A percentile compares a stretch with the other conserved stretches of the same genome.
Evolutionary conservation across 371 early-diverging fungal species (phyloP).

Genomic region (Blyttiomyces sp.): DNA sequence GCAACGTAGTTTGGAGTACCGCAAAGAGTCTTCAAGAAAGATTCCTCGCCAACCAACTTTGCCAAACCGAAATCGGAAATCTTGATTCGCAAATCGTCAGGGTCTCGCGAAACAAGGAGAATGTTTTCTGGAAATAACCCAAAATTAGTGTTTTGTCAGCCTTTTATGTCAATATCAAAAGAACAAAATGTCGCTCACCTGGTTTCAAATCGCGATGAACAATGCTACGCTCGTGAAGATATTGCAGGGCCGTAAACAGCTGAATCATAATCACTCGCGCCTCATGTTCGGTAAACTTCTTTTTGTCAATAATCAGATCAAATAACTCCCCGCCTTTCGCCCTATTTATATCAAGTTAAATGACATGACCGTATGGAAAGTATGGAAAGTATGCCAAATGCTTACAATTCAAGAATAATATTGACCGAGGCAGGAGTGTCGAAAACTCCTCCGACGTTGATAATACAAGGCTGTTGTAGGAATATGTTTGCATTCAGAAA

Average conservation of each 20-base stretch:
- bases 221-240: slow-evolving; percentile 70
- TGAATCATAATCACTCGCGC: slow-evolving; percentile 49
- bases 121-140: slow-evolving; percentile 45
- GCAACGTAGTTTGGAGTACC: slow-evolving; percentile 59
- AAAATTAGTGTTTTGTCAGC: no score
- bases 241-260: slow-evolving; percentile 67
- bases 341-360: slow-evolving; percentile 1
- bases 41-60: slow-evolving; percentile 32
- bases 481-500: neutral
- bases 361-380: neutral
- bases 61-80: slow-evolving; percentile 44
- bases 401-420: slow-evolving; percentile 48
- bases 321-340: slow-evolving; percentile 33
- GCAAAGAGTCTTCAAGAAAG: slow-evolving; percentile 33
- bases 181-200: neutral
- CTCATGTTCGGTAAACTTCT: slow-evolving; percentile 26
- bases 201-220: slow-evolving; percentile 79
- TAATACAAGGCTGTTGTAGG: slow-evolving; percentile 51
- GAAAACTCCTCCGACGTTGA: slow-evolving; percentile 60
- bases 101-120: slow-evolving; percentile 21
- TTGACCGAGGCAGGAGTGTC: slow-evolving; percentile 59
- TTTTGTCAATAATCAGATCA: slow-evolving; percentile 19
- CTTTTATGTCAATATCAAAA: neutral
- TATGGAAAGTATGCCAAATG: neutral
- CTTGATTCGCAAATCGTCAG: slow-evolving; percentile 30